Evolutionary conservation across 2,329 filamentous ascomycete genomes (phyloP), one percentile per base, ranked within the genome.

Genomic region (Exophiala alcalophila): DNA sequence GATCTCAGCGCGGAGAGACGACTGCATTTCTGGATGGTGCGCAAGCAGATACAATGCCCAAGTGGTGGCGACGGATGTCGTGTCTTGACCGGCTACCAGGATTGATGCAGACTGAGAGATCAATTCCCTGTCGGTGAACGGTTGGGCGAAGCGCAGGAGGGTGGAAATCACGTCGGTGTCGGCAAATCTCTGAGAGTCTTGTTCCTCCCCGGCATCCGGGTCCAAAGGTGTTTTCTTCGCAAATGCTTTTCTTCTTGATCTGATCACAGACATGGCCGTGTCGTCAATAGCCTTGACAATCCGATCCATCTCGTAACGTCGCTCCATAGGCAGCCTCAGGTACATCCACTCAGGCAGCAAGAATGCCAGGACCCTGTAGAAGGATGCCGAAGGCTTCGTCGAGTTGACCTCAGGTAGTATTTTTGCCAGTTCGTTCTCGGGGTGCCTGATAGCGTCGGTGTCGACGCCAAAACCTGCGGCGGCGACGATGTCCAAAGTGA

Each of bases 61-160:
- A 15, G 54, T 55, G 20, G 58, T 44, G 6, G 56, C 52, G 3
- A 49, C 45, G 1, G 58, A 52, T 19, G 57, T 60, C 3, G 57
- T 61, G 39, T 61, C 59, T 38, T 60, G 57, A 15, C 54, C 83
- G 0, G 87, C 88, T 1, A 83, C 84, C 5, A 94, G 76, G 67
- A 94, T 91, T 0, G 86, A 92, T 85, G 92, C 92, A 59, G 91
- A 77, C 64, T 94, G 88, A 61, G 92, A 84, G 24, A 87, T 77
- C n/a, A 94, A 76, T 48, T 86, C 80, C 35, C 87, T 83, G 49
- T 92, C 85, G 10, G 68, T 76, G 64, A 94, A 92, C 5, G 36
- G 36, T 14, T 46, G 29, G 12, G 38, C 26, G 21, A 46, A 37
- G 5, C 32, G 29, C 9, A 43, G 30, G 2, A 43, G 39, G 10